Evolutionary conservation across 495 filamentous ascomycete genomes (phyloP), one percentile per base, ranked within the genome.

Genomic region (Aspergillus steynii): DNA sequence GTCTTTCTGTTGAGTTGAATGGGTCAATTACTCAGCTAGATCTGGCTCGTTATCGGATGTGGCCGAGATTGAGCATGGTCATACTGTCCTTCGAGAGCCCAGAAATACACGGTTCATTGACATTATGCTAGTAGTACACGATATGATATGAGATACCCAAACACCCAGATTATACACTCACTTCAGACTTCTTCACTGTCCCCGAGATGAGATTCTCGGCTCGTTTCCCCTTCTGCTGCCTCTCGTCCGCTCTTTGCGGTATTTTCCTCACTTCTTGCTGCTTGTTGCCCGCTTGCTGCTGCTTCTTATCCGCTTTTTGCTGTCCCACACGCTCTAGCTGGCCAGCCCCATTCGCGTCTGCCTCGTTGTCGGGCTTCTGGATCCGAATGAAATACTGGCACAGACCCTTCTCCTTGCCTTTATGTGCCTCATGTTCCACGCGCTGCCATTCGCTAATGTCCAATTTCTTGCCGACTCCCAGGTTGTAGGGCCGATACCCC

Each of bases 401-500:
- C 37, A 42, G 10, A 3, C 37, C 37, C n/a, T 7, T 26, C 29
- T 56, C 37, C 32, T 51, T 20, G n/a, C 60, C 47, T 15, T 50
- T 15, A 6, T 37, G 10, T 57, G 56, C 60, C 26, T 32, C 28
- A 3, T 32, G 53, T 7, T 58, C 42, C 34, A 61, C 54, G n/a
- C 58, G 48, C 50, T 55, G 14, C 14, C 53, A 49, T 10, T 53
- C 31, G 4, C 26, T 20, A 4, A 42, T 34, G 2, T 52, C 34
- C n/a, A 42, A 5, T 45, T 48, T 55, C 5, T 63, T 29, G 2
- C 65, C 65, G 25, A 64, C 25, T 7, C 65, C 65, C 32, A 67
- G 47, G 55, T 64, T 64, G 29, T 64, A 67, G n/a, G 65, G 65
- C 26, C 56, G 50, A 51, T 67, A 67, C 2, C 49, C 34, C 0